phyloP scores from a whole-genome alignment of 2,329 filamentous ascomycete genomes.

The Biscogniauxia mediterranea region DNA sequence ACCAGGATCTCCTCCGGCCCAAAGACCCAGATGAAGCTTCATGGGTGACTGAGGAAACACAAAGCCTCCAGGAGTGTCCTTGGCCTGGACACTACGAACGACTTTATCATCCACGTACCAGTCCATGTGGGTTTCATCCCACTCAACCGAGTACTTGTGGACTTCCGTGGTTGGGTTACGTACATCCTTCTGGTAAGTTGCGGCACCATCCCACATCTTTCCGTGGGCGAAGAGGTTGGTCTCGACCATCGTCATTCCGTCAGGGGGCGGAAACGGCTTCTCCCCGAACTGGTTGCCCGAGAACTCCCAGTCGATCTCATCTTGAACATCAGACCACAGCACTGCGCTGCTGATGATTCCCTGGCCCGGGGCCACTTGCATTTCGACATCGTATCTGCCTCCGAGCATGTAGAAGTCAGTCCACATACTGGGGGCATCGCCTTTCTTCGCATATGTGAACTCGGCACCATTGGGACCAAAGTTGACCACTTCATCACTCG shows the following conservation, averaged over 20 bases:
- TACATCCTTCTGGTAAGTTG: conserved; percentile 26
- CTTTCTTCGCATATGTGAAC: conserved; percentile 29
- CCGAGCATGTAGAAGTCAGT: conserved; percentile 34
- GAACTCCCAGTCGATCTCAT: conserved; percentile 34
- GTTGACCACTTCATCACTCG: conserved; percentile 24
- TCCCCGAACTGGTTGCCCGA: conserved; percentile 33
- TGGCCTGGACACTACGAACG: conserved; percentile 25
- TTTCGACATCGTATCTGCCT: conserved; percentile 32
- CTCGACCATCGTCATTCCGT: conserved; percentile 28
- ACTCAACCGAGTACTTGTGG: conserved; percentile 35
- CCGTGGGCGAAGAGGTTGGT: conserved; percentile 29
- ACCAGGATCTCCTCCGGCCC: conserved; percentile 31
- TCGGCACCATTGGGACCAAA: conserved; percentile 31
- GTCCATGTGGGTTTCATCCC: conserved; percentile 29
- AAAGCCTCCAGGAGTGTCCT: conserved; percentile 24
- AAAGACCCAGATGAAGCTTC: conserved; percentile 33
- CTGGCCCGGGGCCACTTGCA: conserved; percentile 32
- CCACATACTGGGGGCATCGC: conserved; percentile 32
- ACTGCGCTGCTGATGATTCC: conserved; percentile 30
- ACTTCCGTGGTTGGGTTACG: conserved; percentile 30
- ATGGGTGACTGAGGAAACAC: conserved; percentile 32
- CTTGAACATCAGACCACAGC: conserved; percentile 32
- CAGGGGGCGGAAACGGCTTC: conserved; percentile 29
- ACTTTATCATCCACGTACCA: conserved; percentile 32
- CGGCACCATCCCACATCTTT: conserved; percentile 33